Percentiles rank a stretch among this genome's conserved stretches.
Evolutionary conservation across 176 grass and related monocot genomes (phyloP).

Genomic region (Leersia perrieri): DNA sequence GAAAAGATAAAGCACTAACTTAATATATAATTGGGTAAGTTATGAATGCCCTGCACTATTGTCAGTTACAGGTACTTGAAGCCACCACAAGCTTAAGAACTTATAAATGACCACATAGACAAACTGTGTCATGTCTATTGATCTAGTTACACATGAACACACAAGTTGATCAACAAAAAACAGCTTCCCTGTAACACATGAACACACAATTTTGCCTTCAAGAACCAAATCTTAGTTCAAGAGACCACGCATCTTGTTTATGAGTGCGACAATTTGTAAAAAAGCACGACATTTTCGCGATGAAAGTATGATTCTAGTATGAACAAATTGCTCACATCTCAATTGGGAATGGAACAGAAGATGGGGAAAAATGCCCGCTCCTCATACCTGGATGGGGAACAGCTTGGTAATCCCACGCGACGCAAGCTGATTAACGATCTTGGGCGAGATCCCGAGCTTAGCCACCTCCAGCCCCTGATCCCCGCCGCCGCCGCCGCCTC

Average conservation of each 20-base stretch:
- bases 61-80: not conserved
- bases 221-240: not conserved
- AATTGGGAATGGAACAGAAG: not conserved
- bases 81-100: not conserved
- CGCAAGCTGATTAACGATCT: conserved; percentile 67
- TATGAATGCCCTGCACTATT: not conserved
- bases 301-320: not conserved
- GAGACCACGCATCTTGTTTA: not conserved
- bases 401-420: conserved; percentile 81
- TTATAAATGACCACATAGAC: not conserved
- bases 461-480: conserved; percentile 72
- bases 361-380: not conserved
- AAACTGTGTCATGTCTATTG: not conserved
- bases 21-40: not conserved
- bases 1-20: not conserved
- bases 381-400: conserved; percentile 88
- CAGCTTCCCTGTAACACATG: not conserved
- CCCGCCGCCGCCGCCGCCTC: not conserved
- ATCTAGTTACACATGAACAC: not conserved
- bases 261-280: not conserved
- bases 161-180: not conserved
- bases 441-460: conserved; percentile 81
- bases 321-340: not conserved
- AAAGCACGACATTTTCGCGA: not conserved
- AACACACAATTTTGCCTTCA: not conserved